A percentile compares a stretch with the other conserved stretches of the same genome.
phyloP scores from a whole-genome alignment of 202 grass and related monocot species.

The Setaria viridis region DNA sequence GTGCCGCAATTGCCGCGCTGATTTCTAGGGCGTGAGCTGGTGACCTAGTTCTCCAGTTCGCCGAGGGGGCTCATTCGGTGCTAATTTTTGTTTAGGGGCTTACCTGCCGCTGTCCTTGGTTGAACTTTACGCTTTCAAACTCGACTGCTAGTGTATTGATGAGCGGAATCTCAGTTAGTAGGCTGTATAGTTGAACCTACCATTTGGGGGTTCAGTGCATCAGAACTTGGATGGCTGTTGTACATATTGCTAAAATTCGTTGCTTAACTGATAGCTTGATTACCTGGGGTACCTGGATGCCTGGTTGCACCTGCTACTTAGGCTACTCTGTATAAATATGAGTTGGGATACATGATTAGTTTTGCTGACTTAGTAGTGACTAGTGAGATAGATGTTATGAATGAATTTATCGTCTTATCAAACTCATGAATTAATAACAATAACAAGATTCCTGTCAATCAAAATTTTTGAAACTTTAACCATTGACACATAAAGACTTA shows the following conservation, averaged over 20 bases:
- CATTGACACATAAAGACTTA: neutral
- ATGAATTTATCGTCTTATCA: neutral
- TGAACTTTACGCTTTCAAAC: neutral
- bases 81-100: neutral
- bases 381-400: neutral
- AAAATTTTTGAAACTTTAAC: neutral
- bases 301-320: neutral
- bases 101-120: neutral
- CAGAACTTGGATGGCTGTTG: neutral
- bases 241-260: neutral
- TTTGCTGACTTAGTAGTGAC: neutral
- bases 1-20: neutral
- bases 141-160: neutral
- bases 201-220: neutral
- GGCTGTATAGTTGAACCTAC: slow-evolving; percentile 1
- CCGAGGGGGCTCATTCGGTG: neutral
- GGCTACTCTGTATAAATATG: neutral
- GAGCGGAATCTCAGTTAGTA: neutral
- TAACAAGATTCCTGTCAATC: neutral
- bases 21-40: neutral
- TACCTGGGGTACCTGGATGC: neutral
- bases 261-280: neutral
- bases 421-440: neutral
- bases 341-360: neutral
- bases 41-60: slow-evolving; percentile 32